Evolutionary conservation across 352 stramenopile genomes (phyloP), one percentile per base, ranked within the genome.

Genomic region (Globisporangium spinosum): DNA sequence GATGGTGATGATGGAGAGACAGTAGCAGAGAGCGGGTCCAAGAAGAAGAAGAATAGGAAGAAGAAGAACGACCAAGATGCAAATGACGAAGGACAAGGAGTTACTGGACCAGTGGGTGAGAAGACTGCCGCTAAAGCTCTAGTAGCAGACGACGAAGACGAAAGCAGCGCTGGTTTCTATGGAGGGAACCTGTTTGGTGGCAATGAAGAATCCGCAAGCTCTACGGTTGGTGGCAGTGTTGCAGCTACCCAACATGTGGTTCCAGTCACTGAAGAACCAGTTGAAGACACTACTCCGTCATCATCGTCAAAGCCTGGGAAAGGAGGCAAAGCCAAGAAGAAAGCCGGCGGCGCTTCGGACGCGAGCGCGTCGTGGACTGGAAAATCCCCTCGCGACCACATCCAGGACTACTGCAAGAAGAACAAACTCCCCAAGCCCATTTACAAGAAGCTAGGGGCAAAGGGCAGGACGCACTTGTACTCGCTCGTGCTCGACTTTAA

Each of bases 391-490:
- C 79, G 94, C 35, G 83, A 97, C 61, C 83, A 95, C 35, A 74
- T 98, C 38, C 77, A 97, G 32, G 89, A 98, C 57, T 78, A 89
- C 38, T 98, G 90, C 73, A 84, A 83, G 51, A 97, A 98, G 68
- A 73, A 90, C 68, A 94, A 95, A 51, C 68, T 93, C 63, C 78
- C 82, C 1, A 80, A 78, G 47, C 91, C 94, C 1, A 82, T 90
- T 58, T 98, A 88, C 76, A 90, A 89, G 64, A 73, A 71, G 72
- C 49, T 62, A 13, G 65, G 72, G 49, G 63, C 32, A 45, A 71
- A 60, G 57, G 51, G 65, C 3, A 70, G 71, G 43, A 70, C 68
- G 4, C 77, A 87, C 27, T 68, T 80, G 25, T 93, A 94, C 61
- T 75, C 80, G 3, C 69, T 89, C 34, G 82, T 80, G 59, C 69